Base-by-base conservation (phyloP, 495 filamentous ascomycete species). In the Xylaria palmicola region DNA sequence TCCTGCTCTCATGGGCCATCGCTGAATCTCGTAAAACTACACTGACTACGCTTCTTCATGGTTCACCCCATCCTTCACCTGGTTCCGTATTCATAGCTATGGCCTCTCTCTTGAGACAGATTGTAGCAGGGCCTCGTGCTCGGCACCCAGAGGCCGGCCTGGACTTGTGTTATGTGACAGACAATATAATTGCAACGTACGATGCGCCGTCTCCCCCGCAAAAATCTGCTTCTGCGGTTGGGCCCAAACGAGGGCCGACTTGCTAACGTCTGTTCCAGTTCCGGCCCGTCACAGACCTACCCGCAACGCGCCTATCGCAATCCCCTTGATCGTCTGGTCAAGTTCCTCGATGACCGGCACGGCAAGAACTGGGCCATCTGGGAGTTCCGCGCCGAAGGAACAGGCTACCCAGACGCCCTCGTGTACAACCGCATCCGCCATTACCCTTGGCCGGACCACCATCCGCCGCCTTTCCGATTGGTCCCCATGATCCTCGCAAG, bases 341-440 rank as follows among this genome's bases (percentile, higher is more conserved):
- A 83, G 30, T 98, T 90, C 70, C 88, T 98, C 40, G 90, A 98
- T 75, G 75, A 77, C 19, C 90, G 90, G 62, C 94, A 98, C 78
- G 88, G 84, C 53, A 72, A 80, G 9, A 77, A 91, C 58, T 98
- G 93, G 94, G 83, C 86, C 9, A 96, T 98, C 64, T 98, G 92
- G 91, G 94, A 98, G 69, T 97, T 98, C 68, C 87, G 95, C 36
- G 94, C 91, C 32, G 94, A 98, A 71, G 94, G 94, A 8, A 96
- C 95, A 0, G 94, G 94, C 0, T 98, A 98, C 66, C 90, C 90
- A 0, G 94, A 98, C 71, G 82, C 82, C 24, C 93, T 94, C 57
- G 92, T 98, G 1, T 90, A 93, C 68, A 80, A 83, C 29, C 78
- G 92, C 0, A 86, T 98, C 48, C 83, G 87, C 62, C 94, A 98